Evolutionary conservation across 2,329 filamentous ascomycete species (phyloP), one percentile per base, ranked within the genome.

Genomic region (Pestalotiopsis sp.): DNA sequence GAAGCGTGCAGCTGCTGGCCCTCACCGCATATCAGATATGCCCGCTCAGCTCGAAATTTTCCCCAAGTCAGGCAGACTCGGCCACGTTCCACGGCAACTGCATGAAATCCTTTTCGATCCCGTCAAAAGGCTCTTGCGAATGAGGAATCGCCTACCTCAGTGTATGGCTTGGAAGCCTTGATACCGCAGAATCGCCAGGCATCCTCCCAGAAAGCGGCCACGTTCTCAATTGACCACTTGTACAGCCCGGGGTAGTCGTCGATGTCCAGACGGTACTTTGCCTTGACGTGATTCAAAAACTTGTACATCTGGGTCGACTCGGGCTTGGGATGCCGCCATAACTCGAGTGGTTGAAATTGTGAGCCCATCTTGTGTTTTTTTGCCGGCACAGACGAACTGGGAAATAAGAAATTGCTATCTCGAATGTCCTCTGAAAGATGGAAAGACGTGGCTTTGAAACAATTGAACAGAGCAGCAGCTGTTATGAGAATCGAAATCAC

Each of bases 171-270:
- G 27, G 92, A 92, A 4, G 93, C 89, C 71, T 85, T 90, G 73
- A 98, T 87, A 58, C 92, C 92, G 2, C 92, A 92, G 80, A 92
- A 95, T 57, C 92, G 85, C 95, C 95, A 98, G 11, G 94, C 87
- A 67, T 94, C 91, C 64, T 87, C 90, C 95, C 95, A 98, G 79
- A 98, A 97, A 1, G 86, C 82, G 27, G 90, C 86, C 7, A 94
- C 86, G 73, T 95, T 85, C 7, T 91, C 87, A 71, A 96, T 87
- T 72, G 94, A 97, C 95, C 95, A 98, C 77, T 87, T 82, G 82
- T 95, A 92, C 9, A 98, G 86, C n/a, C 89, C 89, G 23, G 90
- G 82, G 76, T 97, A 97, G 71, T 85, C 88, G 20, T 84, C 78
- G 61, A 96, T 83, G 25, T 83, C 77, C 68, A 94, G 79, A 12